A percentile compares a stretch with the other conserved stretches of the same genome.
phyloP scores from a whole-genome alignment of 352 stramenopile genomes.

The Blastocystis sp. region DNA sequence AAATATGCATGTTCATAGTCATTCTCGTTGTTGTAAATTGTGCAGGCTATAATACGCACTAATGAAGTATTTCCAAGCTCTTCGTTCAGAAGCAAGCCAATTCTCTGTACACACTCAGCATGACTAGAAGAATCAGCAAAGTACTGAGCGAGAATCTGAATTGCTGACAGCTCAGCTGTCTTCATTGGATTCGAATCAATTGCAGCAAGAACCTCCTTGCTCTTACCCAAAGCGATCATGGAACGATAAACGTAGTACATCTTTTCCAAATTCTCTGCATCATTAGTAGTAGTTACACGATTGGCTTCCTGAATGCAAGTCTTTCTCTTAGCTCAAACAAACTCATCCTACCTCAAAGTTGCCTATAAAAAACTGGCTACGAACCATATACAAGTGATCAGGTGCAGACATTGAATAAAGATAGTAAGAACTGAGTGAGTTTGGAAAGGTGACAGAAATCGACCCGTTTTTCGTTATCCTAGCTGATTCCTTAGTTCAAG shows the following conservation, averaged over 20 bases:
- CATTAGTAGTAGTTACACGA: conserved; percentile 3
- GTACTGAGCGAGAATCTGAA: conserved; percentile 40
- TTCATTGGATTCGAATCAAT: neutral
- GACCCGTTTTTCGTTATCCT: too few relatives aligned
- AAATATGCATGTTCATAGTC: conserved; percentile 58
- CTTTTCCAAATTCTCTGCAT: conserved; percentile 35
- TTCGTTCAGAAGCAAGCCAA: conserved; percentile 46
- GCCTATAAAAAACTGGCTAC: conserved; percentile 57
- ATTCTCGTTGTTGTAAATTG: conserved; percentile 62
- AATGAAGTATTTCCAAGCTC: conserved; percentile 33
- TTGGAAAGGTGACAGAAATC: too few relatives aligned
- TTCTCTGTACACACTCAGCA: neutral
- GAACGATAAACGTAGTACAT: conserved; percentile 40
- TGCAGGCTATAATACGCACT: conserved; percentile 53
- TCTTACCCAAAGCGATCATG: conserved; percentile 47
- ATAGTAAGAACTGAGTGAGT: neutral
- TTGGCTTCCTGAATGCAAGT: conserved; percentile 59
- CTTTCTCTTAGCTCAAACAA: neutral
- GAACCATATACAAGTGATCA: conserved; percentile 60
- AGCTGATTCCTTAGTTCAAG: too few relatives aligned
- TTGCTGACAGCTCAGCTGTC: conserved; percentile 11
- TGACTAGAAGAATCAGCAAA: conserved; percentile 32
- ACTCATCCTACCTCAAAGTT: conserved; percentile 45
- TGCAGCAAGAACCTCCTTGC: neutral
- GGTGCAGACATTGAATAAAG: conserved; percentile 41